Base-by-base conservation (phyloP, 768 basidiomycete species). In the Sarcodon aspratus region DNA sequence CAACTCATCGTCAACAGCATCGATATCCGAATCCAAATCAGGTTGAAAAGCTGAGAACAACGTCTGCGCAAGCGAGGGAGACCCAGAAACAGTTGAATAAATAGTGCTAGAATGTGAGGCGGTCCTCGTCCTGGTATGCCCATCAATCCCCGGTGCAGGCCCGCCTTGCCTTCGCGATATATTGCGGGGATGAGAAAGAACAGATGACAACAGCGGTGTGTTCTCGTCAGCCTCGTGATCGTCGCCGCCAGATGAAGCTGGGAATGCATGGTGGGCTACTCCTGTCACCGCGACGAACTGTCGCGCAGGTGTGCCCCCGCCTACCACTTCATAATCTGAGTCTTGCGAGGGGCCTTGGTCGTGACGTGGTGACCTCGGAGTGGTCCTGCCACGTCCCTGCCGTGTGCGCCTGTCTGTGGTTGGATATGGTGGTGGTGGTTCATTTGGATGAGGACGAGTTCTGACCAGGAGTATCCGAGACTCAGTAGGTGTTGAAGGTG, bases 61-160 rank as follows among this genome's bases (percentile, higher is more conserved):
- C 0, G 82, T 87, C 33, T 82, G 85, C 5, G 78, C 74, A 8
- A 89, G 66, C 2, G 81, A 84, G 6, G 80, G 81, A 2, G 80
- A 73, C 10, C 63, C 69, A 3, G 81, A 85, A 7, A 60, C 51
- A 0, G 67, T 63, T 1, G 73, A 75, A 15, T 63, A 56, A 36
- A 70, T 54, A 0, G 75, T 67, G 63, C 80, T 83, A 0, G 75
- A 67, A 50, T 75, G 69, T 1, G 85, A 87, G 47, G 71, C 57
- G 2, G 84, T 74, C 82, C 74, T 44, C 69, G 72, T 10, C 82
- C 33, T 9, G 27, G 9, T n/a, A 9, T 10, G 15, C 11, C 35
- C 27, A 31, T n/a, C 27, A 21, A 6, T 9, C 36, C 13, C 7
- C 27, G 44, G 42, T 46, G 37, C 48, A 33, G 36, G 18, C n/a